Evolutionary conservation across 2,329 filamentous ascomycete species (phyloP).

Genomic region (Raffaelea ambrosiae): DNA sequence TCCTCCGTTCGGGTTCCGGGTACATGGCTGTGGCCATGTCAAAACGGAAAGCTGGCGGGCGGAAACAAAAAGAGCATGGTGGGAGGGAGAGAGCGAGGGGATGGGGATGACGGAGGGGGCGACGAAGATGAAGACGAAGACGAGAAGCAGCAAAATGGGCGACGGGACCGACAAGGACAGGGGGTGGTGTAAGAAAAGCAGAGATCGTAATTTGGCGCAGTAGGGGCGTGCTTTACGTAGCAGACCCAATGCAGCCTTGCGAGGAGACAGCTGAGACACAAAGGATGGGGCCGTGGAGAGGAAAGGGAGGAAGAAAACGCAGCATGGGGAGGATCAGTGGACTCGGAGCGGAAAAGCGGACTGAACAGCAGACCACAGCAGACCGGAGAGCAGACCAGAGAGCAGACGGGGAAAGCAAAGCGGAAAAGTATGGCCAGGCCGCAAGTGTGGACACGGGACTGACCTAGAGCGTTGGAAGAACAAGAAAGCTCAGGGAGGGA

Average conservation of each 20-base stretch:
- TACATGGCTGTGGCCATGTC: slow-evolving; percentile 17
- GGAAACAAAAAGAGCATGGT: too few relatives aligned
- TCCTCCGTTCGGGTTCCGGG: slow-evolving; percentile 25
- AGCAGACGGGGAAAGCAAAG: too few relatives aligned
- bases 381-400: too few relatives aligned
- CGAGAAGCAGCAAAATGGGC: not conserved
- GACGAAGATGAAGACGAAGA: not conserved
- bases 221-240: not conserved
- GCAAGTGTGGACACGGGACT: not conserved
- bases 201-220: not conserved
- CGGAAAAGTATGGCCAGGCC: too few relatives aligned
- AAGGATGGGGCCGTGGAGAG: not conserved
- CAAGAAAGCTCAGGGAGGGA: not conserved
- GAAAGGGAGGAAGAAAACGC: too few relatives aligned
- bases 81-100: not conserved
- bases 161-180: not conserved
- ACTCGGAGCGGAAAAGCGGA: too few relatives aligned
- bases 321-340: too few relatives aligned
- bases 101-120: not conserved
- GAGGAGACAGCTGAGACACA: not conserved
- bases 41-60: not conserved
- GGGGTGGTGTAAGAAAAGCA: not conserved
- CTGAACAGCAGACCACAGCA: too few relatives aligned
- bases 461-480: not conserved
- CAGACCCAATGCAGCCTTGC: not conserved